Evolutionary conservation across 1,284 basidiomycete species (phyloP).

Genomic region (Moesziomyces aphidis): DNA sequence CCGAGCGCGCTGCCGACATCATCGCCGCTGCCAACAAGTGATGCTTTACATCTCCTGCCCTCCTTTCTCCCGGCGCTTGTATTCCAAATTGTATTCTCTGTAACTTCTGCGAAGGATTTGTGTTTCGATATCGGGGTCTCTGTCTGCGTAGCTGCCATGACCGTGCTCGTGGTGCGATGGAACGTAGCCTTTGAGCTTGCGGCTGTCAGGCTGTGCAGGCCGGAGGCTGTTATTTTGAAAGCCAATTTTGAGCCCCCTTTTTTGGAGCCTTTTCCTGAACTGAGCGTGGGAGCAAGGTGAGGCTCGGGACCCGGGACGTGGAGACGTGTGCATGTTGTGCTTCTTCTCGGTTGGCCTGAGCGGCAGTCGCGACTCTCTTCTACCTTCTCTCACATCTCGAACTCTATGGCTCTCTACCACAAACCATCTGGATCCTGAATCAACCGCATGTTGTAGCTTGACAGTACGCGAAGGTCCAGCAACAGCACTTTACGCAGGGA

Average conservation of each 20-base stretch:
- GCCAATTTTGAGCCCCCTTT: background rate
- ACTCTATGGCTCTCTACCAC: background rate
- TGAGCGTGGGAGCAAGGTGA: background rate
- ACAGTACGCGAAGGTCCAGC: background rate
- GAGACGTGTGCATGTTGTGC: background rate
- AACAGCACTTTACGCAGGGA: background rate
- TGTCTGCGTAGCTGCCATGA: no score
- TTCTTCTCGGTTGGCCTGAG: background rate
- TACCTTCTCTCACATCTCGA: background rate
- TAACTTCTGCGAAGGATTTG: no score
- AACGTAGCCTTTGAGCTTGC: no score
- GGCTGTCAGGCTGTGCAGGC: no score
- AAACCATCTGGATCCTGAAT: background rate
- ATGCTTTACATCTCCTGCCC: background rate
- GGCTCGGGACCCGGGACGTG: background rate
- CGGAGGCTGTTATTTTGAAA: no score
- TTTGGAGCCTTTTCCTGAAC: background rate
- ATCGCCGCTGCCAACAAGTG: slow-evolving; percentile 27
- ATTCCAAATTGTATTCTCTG: no score
- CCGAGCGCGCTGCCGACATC: slow-evolving; percentile 41
- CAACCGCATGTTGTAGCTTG: background rate
- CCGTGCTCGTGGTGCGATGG: no score
- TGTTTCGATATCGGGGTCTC: no score
- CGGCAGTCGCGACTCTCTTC: background rate
- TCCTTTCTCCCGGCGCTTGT: no score